Evolutionary conservation across 495 filamentous ascomycete species (phyloP).

Genomic region (Neurospora cerealis): DNA sequence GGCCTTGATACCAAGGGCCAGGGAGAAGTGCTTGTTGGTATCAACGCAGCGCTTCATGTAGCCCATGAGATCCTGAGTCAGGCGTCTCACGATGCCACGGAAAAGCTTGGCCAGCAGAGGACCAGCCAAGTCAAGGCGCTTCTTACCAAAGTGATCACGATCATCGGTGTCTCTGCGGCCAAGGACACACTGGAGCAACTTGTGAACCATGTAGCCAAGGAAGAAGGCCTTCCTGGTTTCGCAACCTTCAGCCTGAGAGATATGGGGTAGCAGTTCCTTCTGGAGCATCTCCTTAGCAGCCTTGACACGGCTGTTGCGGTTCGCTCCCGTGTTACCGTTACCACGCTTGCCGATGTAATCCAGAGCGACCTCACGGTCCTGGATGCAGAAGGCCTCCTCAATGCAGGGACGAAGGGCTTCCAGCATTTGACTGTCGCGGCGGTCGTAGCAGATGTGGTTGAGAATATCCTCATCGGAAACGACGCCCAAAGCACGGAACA

Average conservation of each 20-base stretch:
- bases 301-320: conserved; percentile 76
- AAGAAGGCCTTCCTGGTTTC: conserved; percentile 97
- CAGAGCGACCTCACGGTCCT: conserved; percentile 89
- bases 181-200: conserved; percentile 81
- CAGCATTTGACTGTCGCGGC: conserved; percentile 90
- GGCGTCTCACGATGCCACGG: conserved; percentile 72
- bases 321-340: conserved; percentile 54
- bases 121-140: conserved; percentile 90
- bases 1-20: conserved; percentile 84
- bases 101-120: conserved; percentile 90
- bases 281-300: conserved; percentile 91
- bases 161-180: conserved; percentile 90
- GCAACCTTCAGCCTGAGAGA: conserved; percentile 91
- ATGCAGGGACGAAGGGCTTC: conserved; percentile 95
- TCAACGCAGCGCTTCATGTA: conserved; percentile 90
- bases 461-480: conserved; percentile 97
- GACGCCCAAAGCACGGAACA: conserved; percentile 90
- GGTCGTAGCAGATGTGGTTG: conserved; percentile 93
- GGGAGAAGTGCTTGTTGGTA: conserved; percentile 73
- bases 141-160: conserved; percentile 98
- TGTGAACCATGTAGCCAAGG: conserved; percentile 96
- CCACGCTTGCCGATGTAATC: conserved; percentile 91
- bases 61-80: conserved; percentile 79
- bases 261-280: conserved; percentile 93
- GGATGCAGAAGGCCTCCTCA: conserved; percentile 91